Base-by-base conservation (phyloP, 768 basidiomycete species). In the Crucibulum laeve region DNA sequence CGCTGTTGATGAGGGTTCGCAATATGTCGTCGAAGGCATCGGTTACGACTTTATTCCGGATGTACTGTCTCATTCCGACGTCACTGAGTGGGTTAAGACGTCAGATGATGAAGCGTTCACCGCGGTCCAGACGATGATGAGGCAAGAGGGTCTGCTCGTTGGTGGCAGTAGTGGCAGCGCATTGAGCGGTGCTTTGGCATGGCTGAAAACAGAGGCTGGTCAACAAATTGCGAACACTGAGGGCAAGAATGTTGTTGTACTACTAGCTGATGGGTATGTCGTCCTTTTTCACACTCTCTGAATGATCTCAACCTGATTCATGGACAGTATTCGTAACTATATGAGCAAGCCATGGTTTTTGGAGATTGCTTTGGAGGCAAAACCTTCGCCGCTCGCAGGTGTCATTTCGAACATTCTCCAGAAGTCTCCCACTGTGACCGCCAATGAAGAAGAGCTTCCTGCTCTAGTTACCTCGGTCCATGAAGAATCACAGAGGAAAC, bases 271-370 rank as follows among this genome's bases (percentile, higher is more conserved):
- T 56, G 92, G 91, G 91, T 91, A 53, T 64, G 87, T 68, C 1
- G 42, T 25, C 17, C 25, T 30, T 10, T 23, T 35, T 5, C 17
- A 15, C 38, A 14, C 53, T 39, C 13, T 8, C 38, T 41, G 40
- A 28, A 13, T 43, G 42, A 13, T 18, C 25, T 40, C 30, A 38
- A 55, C 26, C 40, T 3, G 11, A 2, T 26, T 14, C 8, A 23
- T 14, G 38, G 6, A 19, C 49, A 91, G 93, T 1, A 82, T 96
- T 43, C 78, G 92, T 53, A 95, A 95, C 60, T 95, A 95, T 58
- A 93, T 95, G 81, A 87, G 86, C 67, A 94, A 92, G 57, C 77
- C 83, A 8, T 95, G 92, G 92, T 94, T 94, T 67, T 63, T 91
- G 49, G 71, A 82, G 48, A 79, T 84, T 53, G 79, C 82, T 4